Conservation (phyloP, 1,284 basidiomycete genomes). For the Stereum hirsutum region DNA sequence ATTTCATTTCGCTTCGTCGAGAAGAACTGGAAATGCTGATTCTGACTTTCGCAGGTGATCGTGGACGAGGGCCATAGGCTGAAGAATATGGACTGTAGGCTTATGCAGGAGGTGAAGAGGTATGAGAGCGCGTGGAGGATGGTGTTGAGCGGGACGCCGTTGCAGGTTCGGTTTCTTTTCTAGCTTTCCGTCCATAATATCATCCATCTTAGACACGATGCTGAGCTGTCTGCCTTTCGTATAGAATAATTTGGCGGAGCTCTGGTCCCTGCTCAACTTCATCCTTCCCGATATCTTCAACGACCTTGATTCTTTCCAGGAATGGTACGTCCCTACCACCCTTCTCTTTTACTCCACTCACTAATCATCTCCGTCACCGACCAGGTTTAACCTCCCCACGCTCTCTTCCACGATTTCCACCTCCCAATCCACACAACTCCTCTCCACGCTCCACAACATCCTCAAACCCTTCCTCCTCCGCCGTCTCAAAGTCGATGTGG, state of each 20-base stretch:
- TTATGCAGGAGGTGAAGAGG: conserved; percentile 88
- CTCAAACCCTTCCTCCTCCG: conserved; percentile 94
- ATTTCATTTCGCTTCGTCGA: no score
- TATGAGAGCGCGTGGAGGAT: conserved; percentile 82
- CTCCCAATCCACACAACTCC: conserved; percentile 57
- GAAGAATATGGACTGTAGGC: conserved; percentile 87
- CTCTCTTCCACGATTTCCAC: conserved; percentile 49
- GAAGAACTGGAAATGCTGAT: no score
- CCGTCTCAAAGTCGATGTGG: conserved; percentile 88
- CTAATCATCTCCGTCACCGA: not conserved
- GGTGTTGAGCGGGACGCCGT: conserved; percentile 89
- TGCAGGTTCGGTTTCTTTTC: conserved; percentile 60
- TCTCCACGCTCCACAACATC: conserved; percentile 81
- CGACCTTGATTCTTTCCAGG: conserved; percentile 84
- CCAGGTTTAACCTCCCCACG: conserved; percentile 67
- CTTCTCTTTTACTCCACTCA: not conserved
- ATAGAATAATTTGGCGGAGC: conserved; percentile 85
- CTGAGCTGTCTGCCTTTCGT: not conserved
- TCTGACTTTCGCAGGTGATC: no score
- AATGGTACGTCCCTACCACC: conserved; percentile 53
- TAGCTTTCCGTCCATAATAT: not conserved
- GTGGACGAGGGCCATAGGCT: conserved; percentile 94
- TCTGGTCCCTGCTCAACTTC: conserved; percentile 95
- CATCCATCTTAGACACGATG: not conserved
- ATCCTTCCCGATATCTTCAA: conserved; percentile 90